phyloP scores from a whole-genome alignment of 352 stramenopile genomes.

The Pythium utonaiense region DNA sequence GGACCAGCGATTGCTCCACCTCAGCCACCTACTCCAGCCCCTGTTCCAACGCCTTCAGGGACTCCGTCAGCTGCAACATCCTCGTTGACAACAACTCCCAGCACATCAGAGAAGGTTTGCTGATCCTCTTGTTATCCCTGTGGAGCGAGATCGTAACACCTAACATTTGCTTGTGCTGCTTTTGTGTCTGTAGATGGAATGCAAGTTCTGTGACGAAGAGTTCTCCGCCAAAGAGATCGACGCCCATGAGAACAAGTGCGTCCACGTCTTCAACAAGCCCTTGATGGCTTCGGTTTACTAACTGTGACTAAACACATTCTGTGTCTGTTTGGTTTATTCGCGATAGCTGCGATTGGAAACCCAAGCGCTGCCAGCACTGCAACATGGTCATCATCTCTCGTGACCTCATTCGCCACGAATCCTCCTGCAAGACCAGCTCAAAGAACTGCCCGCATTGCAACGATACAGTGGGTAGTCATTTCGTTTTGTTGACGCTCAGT shows the following conservation, averaged over 20 bases:
- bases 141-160: neutral
- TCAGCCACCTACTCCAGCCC: neutral
- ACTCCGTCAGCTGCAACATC: neutral
- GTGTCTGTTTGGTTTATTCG: too few species aligned
- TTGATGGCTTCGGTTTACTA: too few species aligned
- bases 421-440: constrained; percentile 57
- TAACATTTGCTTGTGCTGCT: too few species aligned
- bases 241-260: constrained; percentile 55
- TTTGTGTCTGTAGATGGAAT: constrained; percentile 37
- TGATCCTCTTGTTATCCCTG: neutral
- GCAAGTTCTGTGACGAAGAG: constrained; percentile 81
- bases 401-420: constrained; percentile 59
- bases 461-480: constrained; percentile 50
- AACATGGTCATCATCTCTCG: constrained; percentile 81
- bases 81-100: neutral
- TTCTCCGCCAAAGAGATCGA: constrained; percentile 50
- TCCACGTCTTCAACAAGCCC: too few species aligned
- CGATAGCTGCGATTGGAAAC: constrained; percentile 70
- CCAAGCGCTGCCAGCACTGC: constrained; percentile 72
- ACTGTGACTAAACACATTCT: too few species aligned
- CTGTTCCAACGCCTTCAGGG: neutral
- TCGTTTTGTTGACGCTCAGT: too few species aligned
- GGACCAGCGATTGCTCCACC: neutral
- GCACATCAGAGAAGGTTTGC: neutral
- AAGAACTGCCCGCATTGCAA: constrained; percentile 69